These are phyloP conservation scores for Oxyria digyna DNA, from an alignment of 148 eudicot genomes.

Conservation along the genomic window DNA sequence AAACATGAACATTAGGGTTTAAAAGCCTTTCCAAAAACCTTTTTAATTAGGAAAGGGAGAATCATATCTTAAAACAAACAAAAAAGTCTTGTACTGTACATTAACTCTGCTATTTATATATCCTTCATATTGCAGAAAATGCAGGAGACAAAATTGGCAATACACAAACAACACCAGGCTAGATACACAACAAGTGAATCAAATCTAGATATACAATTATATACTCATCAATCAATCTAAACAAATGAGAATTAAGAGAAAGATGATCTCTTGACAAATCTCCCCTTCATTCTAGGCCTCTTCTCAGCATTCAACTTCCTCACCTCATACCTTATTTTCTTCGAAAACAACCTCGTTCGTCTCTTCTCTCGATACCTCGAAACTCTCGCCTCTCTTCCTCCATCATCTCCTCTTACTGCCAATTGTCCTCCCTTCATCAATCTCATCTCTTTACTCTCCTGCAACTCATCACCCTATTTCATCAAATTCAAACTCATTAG, in stretches of 20 bases:
- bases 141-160: not conserved
- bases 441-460: conserved; percentile 4
- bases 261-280: conserved; percentile 73
- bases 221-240: too few species aligned
- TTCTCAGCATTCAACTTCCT: conserved; percentile 91
- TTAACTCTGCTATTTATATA: too few species aligned
- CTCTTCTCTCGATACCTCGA: conserved; percentile 82
- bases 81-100: too few species aligned
- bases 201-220: not conserved
- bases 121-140: too few species aligned
- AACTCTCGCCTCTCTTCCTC: conserved; percentile 82
- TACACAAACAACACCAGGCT: not conserved
- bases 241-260: conserved; percentile 9
- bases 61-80: too few species aligned
- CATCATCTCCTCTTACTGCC: conserved; percentile 26
- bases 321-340: conserved; percentile 95
- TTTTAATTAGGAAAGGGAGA: too few species aligned
- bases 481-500: not conserved
- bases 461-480: conserved; percentile 31
- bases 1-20: too few species aligned
- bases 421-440: not conserved
- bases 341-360: conserved; percentile 78
- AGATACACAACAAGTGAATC: not conserved
- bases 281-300: conserved; percentile 94
- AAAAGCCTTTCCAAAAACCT: too few species aligned